Base-by-base conservation (phyloP, 345 rosid genomes). In the Boechera retrofracta region DNA sequence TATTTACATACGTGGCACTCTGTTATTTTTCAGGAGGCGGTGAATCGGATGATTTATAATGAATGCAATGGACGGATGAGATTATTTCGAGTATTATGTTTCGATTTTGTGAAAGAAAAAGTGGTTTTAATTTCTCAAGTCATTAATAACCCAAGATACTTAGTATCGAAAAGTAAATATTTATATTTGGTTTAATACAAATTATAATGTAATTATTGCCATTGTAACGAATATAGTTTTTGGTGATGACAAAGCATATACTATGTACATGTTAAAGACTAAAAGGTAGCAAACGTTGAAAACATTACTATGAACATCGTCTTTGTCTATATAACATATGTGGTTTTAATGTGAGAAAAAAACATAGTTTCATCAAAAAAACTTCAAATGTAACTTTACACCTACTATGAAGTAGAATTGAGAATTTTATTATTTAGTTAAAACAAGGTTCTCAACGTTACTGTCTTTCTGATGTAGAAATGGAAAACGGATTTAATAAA, bases 1-100 rank as follows among this genome's bases (percentile, higher is more conserved):
- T 15, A 15, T 0, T 8, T n/a, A 38, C 69, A 0, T 53, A 73
- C 63, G 77, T 73, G 77, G 44, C 63, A 10, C 4, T 13, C 10
- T 28, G 10, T 16, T 28, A 62, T 10, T 71, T 58, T 12, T 10
- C 3, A 6, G 33, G 38, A 26, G 60, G 18, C 36, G 60, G 6
- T 36, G 28, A 35, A 73, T 73, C 69, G 4, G 15, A 62, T 54
- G 69, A 53, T 62, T 5, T 2, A 0, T 38, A 38, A 16, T 52
- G 21, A 16, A 63, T 10, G 15, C 5, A 2, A 15, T n/a, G 10
- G 33, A 62, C 24, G 54, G 33, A 52, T 73, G 42, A 52, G 62
- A 73, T 62, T 72, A 1, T 59, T 44, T 45, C 32, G 31, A 48
- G 28, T 26, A 26, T 26, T 26, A 26, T 26, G 28, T 49, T 49